Evolutionary conservation across 2,329 filamentous ascomycete genomes (phyloP).

Genomic region (Ophiocordyceps robertsii): DNA sequence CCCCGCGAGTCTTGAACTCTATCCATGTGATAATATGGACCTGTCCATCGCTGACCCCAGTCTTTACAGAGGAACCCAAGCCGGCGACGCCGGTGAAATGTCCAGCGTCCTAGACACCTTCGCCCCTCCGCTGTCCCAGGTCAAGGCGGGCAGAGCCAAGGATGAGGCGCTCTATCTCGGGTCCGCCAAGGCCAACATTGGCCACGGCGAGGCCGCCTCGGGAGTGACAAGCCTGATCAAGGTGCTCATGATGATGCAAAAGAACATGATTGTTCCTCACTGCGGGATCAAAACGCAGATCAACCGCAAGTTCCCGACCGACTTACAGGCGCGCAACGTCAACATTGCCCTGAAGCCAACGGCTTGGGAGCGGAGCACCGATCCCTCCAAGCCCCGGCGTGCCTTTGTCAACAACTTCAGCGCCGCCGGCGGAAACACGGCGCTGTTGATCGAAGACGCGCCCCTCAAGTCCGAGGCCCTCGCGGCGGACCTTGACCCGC

Average conservation of each 20-base stretch:
- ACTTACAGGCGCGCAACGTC: conserved; percentile 43
- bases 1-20: no score
- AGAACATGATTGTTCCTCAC: conserved; percentile 50
- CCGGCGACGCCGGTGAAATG: conserved; percentile 77
- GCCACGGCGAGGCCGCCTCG: conserved; percentile 54
- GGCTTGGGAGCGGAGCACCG: conserved; percentile 32
- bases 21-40: neutral
- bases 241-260: conserved; percentile 36
- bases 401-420: conserved; percentile 57
- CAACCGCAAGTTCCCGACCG: conserved; percentile 44
- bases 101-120: conserved; percentile 52
- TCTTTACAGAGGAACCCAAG: conserved; percentile 55
- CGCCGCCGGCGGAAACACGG: conserved; percentile 60
- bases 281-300: conserved; percentile 53
- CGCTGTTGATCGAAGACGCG: conserved; percentile 50
- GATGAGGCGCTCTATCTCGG: conserved; percentile 46
- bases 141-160: conserved; percentile 18
- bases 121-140: conserved; percentile 43
- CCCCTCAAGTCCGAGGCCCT: conserved; percentile 15
- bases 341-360: conserved; percentile 42
- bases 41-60: neutral
- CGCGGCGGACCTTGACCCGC: conserved; percentile 27
- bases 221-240: conserved; percentile 50
- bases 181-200: conserved; percentile 51
- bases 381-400: conserved; percentile 23